Conservation (phyloP, 805 yeast genomes). For the Monosporozyma solicola region DNA sequence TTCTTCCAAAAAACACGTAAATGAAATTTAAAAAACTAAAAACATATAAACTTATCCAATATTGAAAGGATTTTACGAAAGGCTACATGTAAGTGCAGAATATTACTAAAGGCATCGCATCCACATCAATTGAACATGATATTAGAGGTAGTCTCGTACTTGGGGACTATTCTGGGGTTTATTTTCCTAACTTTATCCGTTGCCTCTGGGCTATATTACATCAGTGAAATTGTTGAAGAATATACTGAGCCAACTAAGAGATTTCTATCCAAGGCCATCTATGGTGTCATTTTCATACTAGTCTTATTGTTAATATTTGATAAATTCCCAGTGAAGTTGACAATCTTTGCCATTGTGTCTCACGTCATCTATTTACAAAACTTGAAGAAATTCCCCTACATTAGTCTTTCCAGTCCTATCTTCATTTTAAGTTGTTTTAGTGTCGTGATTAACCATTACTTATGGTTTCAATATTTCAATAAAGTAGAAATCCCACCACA, state of each 20-base stretch:
- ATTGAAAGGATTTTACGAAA: no score
- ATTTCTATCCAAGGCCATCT: constrained; percentile 54
- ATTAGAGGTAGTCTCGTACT: constrained; percentile 46
- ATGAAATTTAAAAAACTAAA: no score
- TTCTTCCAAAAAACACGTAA: no score
- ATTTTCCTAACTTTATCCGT: constrained; percentile 53
- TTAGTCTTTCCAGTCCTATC: constrained; percentile 59
- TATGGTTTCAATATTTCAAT: constrained; percentile 83
- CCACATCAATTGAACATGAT: constrained; percentile 35
- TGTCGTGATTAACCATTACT: constrained; percentile 70
- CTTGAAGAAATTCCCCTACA: constrained; percentile 74
- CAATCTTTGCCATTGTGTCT: constrained; percentile 58
- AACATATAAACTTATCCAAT: no score
- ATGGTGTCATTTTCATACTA: constrained; percentile 46
- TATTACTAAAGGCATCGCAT: background rate
- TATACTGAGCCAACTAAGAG: constrained; percentile 79
- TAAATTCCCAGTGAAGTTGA: constrained; percentile 64
- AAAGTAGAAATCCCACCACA: constrained; percentile 61
- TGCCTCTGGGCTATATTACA: constrained; percentile 86
- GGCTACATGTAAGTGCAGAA: no score
- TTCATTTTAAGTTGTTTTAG: constrained; percentile 64
- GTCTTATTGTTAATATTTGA: constrained; percentile 61
- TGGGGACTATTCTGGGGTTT: constrained; percentile 56
- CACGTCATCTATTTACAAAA: constrained; percentile 71
- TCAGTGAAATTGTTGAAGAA: constrained; percentile 89